Evolutionary conservation across 1,284 basidiomycete genomes (phyloP), one percentile per base, ranked within the genome.

Genomic region (Xerocomus amazonicus): DNA sequence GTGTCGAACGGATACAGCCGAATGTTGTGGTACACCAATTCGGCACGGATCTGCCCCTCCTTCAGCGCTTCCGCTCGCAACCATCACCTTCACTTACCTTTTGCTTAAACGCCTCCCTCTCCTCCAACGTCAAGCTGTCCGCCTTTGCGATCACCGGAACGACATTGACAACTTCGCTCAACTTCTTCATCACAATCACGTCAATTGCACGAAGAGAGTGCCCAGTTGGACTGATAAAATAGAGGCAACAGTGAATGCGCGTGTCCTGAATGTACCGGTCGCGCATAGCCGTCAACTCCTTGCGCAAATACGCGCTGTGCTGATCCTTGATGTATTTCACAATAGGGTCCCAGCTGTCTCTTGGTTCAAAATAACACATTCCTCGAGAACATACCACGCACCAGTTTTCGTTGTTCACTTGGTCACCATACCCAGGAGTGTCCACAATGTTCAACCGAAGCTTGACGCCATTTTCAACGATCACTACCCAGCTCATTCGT

Each of bases 291-390:
- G 97, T 99, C 55, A 99, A 80, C 77, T 99, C 96, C 76, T 99
- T 99, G 70, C 97, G 90, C 51, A 99, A 84, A 75, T 98, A 99
- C 41, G 95, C 92, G 66, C 91, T 95, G 77, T 99, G 96, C 71
- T 99, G 96, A 78, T 99, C 97, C 75, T 94, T 91, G 75, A 97
- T 98, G 73, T 98, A 97, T 74, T 97, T 97, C 71, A 98, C 81
- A 62, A 98, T 97, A 28, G 96, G 91, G 67, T 99, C 96, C 96
- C 96, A 99, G 80, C 91, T 92, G 52, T 13, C 59, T 28, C 53
- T 34, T 10, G 42, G 19, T 42, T 54, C 28, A 55, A 48, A 48
- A 42, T 32, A 35, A 29, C 2, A 36, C 35, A 36, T 10, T 41
- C 31, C 17, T 26, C 34, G 42, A 48, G 51, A 10, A 43, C 51